Evolutionary conservation across 495 filamentous ascomycete species (phyloP).

Genomic region (Thozetella sp.): DNA sequence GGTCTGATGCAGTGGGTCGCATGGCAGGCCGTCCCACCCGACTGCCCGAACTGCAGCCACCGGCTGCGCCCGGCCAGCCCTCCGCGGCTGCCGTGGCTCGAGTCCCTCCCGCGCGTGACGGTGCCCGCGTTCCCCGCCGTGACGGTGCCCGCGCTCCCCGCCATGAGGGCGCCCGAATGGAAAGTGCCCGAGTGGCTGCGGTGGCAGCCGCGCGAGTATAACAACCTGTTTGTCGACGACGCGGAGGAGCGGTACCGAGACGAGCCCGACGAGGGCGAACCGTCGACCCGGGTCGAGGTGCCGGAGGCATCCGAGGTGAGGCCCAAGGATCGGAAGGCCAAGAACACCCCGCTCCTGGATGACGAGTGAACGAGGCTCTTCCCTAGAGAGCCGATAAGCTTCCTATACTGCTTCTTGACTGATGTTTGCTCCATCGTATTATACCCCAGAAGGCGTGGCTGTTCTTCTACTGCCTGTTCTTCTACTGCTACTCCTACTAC

Average conservation of each 20-base stretch:
- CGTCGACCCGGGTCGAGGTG: constrained; percentile 9
- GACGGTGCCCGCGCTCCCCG: constrained; percentile 16
- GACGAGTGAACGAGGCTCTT: too few species aligned
- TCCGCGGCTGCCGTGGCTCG: constrained; percentile 35
- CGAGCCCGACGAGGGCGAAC: constrained; percentile 16
- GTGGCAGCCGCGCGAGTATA: constrained; percentile 11
- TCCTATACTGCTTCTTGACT: too few species aligned
- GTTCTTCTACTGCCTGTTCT: too few species aligned
- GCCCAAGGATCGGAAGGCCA: not conserved
- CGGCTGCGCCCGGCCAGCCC: constrained; percentile 29
- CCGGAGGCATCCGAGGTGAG: constrained; percentile 8
- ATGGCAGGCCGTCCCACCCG: constrained; percentile 33
- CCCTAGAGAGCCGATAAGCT: too few species aligned
- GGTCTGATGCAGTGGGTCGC: constrained; percentile 31
- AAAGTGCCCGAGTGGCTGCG: constrained; percentile 29
- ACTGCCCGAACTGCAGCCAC: constrained; percentile 40
- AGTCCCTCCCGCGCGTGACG: constrained; percentile 24
- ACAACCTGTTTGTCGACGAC: constrained; percentile 27
- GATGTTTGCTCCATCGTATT: too few species aligned
- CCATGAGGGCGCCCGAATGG: constrained; percentile 22
- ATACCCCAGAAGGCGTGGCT: too few species aligned
- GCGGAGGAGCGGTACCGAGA: constrained; percentile 20
- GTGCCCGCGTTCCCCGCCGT: constrained; percentile 12
- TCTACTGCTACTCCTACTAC: too few species aligned
- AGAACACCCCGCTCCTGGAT: not conserved